Percentiles rank a stretch among this genome's conserved stretches.
These are phyloP conservation scores for Athelia psychrophila DNA, from an alignment of 1,284 basidiomycete genomes.

Conservation along the genomic window DNA sequence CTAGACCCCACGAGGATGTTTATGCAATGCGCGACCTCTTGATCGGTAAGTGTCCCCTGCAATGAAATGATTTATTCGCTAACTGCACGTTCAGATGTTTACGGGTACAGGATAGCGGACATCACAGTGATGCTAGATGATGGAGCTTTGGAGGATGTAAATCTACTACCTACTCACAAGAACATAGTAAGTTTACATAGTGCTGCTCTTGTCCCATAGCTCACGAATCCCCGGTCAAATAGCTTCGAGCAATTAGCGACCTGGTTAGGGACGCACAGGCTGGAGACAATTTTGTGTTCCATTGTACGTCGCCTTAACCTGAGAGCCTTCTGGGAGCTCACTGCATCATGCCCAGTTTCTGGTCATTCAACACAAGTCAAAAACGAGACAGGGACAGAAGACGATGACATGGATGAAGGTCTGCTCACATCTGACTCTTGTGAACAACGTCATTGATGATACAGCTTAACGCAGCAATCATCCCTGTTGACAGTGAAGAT, in stretches of 20 bases:
- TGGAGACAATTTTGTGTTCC: conserved; percentile 14
- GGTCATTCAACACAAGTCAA: conserved; percentile 11
- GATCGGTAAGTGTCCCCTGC: not conserved
- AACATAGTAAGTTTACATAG: conserved; percentile 10
- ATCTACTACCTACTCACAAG: conserved; percentile 6
- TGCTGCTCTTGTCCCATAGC: too few species aligned
- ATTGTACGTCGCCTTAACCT: conserved; percentile 9
- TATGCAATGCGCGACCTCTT: not conserved
- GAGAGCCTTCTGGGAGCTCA: too few species aligned
- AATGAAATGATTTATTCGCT: too few species aligned
- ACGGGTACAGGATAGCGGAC: not conserved
- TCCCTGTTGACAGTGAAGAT: too few species aligned
- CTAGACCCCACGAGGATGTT: not conserved
- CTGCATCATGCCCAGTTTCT: conserved; percentile 4
- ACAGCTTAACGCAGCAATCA: too few species aligned
- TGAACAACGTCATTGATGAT: too few species aligned
- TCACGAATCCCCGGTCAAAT: too few species aligned
- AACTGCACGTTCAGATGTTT: not conserved
- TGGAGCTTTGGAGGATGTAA: conserved; percentile 4
- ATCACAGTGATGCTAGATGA: conserved; percentile 11
- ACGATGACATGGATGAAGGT: conserved; percentile 12
- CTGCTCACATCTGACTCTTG: too few species aligned
- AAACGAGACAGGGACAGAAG: conserved; percentile 8
- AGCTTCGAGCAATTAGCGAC: conserved; percentile 10
- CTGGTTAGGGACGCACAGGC: conserved; percentile 9